A percentile compares a stretch with the other conserved stretches of the same genome.
Conservation (phyloP, 345 rosid genomes). For the Syzygium grande region DNA sequence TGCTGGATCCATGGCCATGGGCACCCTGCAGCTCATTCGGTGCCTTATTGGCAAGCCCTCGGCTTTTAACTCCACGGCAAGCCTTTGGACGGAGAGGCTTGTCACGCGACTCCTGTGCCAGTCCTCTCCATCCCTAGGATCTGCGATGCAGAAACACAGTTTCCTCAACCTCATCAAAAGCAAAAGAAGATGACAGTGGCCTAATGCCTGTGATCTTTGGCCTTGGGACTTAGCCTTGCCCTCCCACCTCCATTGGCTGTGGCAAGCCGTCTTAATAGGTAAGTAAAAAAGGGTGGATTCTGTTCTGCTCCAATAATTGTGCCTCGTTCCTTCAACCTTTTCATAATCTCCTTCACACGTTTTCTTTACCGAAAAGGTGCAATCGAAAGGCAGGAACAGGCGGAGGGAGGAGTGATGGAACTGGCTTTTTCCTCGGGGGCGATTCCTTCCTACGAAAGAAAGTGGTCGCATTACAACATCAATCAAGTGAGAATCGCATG, state of each 20-base stretch:
- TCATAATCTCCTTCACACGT: background rate
- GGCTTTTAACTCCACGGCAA: background rate
- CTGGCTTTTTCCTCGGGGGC: background rate
- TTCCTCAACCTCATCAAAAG: background rate
- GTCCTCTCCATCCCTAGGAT: background rate
- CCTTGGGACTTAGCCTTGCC: background rate
- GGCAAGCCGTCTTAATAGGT: background rate
- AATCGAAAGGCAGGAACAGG: background rate
- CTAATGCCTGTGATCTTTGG: background rate
- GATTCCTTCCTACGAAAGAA: background rate
- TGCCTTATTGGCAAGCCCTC: background rate
- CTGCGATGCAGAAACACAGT: constrained; percentile 1
- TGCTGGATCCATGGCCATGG: background rate
- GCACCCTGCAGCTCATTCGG: background rate
- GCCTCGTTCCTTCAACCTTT: background rate
- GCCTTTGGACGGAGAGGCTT: background rate
- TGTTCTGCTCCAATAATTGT: background rate
- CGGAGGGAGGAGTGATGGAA: background rate
- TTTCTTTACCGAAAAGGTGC: background rate
- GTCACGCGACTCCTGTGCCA: background rate
- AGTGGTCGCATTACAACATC: background rate
- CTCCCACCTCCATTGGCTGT: background rate
- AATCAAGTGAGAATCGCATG: background rate
- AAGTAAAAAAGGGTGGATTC: background rate
- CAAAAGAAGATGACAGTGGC: background rate